phyloP scores from a whole-genome alignment of 1,139 yeast genomes.

The Pichia sp. region DNA sequence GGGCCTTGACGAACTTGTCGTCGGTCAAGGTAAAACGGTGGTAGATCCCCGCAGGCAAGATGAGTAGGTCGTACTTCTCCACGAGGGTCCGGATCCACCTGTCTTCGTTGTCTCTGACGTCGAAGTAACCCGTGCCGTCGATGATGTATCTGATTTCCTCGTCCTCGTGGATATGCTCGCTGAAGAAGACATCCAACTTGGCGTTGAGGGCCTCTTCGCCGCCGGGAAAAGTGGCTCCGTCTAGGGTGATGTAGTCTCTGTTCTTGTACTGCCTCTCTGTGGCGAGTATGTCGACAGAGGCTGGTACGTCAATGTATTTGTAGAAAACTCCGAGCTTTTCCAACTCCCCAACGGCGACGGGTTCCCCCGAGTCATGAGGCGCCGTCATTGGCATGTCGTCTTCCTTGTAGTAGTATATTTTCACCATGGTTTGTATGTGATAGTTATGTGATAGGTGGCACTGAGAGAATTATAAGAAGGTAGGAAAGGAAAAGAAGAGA shows the following conservation, averaged over 20 bases:
- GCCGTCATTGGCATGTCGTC: slow-evolving; percentile 58
- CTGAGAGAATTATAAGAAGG: background rate
- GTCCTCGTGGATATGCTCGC: slow-evolving; percentile 93
- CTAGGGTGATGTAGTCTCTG: slow-evolving; percentile 66
- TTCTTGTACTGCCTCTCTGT: slow-evolving; percentile 68
- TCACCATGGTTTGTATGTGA: slow-evolving; percentile 12
- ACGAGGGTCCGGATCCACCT: slow-evolving; percentile 77
- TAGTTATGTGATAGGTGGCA: background rate
- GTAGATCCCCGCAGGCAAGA: slow-evolving; percentile 87
- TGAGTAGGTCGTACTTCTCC: slow-evolving; percentile 59
- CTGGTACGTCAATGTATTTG: slow-evolving; percentile 46
- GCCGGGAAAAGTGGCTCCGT: slow-evolving; percentile 59
- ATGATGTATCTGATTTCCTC: slow-evolving; percentile 90
- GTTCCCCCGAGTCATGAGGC: slow-evolving; percentile 66
- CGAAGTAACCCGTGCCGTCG: slow-evolving; percentile 92
- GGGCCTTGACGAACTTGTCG: slow-evolving; percentile 63
- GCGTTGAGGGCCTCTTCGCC: slow-evolving; percentile 54
- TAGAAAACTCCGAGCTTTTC: slow-evolving; percentile 67
- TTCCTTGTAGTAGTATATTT: slow-evolving; percentile 70
- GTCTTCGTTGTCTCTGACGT: slow-evolving; percentile 58
- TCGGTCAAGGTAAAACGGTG: slow-evolving; percentile 79
- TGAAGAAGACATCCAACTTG: slow-evolving; percentile 68
- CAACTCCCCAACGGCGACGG: slow-evolving; percentile 47
- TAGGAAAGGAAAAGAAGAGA: background rate
- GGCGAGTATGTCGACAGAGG: slow-evolving; percentile 65